Evolutionary conservation across 495 filamentous ascomycete genomes (phyloP).

Genomic region (Ramalina intermedia): DNA sequence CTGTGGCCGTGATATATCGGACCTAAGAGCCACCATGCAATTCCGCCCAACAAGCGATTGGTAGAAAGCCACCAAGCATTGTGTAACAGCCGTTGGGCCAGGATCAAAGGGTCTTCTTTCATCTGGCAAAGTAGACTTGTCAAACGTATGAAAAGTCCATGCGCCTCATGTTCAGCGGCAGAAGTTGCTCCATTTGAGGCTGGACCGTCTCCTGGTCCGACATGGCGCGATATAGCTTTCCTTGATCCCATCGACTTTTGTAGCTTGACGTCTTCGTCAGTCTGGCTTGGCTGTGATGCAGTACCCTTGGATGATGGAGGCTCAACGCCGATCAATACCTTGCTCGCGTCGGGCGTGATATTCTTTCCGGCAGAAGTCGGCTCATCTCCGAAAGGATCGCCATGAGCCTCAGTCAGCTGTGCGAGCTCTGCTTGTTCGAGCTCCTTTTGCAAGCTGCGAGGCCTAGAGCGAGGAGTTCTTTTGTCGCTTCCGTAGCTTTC

Average conservation of each 20-base stretch:
- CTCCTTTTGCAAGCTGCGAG: conserved; percentile 13
- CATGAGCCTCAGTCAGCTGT: neutral
- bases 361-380: neutral
- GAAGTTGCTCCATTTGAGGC: neutral
- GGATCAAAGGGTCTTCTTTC: conserved; percentile 10
- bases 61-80: conserved; percentile 16
- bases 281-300: neutral
- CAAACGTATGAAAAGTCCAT: conserved; percentile 10
- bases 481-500: conserved; percentile 3
- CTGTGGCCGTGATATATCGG: conserved; percentile 10
- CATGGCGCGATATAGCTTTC: neutral
- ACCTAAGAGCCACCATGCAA: conserved; percentile 19
- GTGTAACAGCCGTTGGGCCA: conserved; percentile 17
- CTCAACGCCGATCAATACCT: conserved; percentile 1
- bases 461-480: neutral
- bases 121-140: conserved; percentile 7
- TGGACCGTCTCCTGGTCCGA: neutral
- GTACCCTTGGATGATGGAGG: neutral
- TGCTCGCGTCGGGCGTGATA: neutral
- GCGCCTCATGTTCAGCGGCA: neutral
- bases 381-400: conserved; percentile 2
- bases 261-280: neutral
- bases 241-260: neutral
- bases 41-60: conserved; percentile 7
- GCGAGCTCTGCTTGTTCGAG: conserved; percentile 8